Evolutionary conservation across 148 eudicot genomes (phyloP).

Genomic region (Camellia japonica): DNA sequence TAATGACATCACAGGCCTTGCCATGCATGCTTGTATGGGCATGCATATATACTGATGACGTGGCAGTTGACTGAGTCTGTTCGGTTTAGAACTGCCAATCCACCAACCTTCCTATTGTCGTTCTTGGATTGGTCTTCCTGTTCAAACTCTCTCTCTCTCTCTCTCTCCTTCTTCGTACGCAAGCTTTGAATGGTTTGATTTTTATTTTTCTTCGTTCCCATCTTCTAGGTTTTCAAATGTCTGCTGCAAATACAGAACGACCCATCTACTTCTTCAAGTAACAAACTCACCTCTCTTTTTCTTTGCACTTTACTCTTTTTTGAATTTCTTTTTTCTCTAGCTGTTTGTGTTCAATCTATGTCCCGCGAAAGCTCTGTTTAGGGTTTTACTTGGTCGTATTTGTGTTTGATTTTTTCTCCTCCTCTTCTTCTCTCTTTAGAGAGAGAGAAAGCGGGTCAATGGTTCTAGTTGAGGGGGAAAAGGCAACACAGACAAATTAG

Average conservation of each 20-base stretch:
- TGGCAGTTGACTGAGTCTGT: conserved; percentile 26
- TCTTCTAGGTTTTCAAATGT: conserved; percentile 23
- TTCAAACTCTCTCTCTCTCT: conserved; percentile 14
- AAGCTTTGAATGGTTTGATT: conserved; percentile 13
- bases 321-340: background rate
- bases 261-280: conserved; percentile 13
- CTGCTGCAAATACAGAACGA: conserved; percentile 16
- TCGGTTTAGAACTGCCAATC: conserved; percentile 23
- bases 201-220: conserved; percentile 1
- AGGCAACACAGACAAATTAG: background rate
- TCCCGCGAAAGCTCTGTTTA: conserved; percentile 15
- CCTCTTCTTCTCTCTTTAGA: background rate
- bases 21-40: conserved; percentile 8
- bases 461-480: conserved; percentile 36
- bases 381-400: conserved; percentile 38
- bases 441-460: conserved; percentile 25
- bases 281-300: background rate
- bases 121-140: background rate
- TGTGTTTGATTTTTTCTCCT: conserved; percentile 29
- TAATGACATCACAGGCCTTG: conserved; percentile 23
- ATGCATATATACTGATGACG: conserved; percentile 5
- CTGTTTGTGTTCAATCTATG: conserved; percentile 6
- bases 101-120: conserved; percentile 3
- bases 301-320: background rate
- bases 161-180: conserved; percentile 3